Evolutionary conservation across 2,329 filamentous ascomycete genomes (phyloP).

Genomic region (Fusarium albosuccineum): DNA sequence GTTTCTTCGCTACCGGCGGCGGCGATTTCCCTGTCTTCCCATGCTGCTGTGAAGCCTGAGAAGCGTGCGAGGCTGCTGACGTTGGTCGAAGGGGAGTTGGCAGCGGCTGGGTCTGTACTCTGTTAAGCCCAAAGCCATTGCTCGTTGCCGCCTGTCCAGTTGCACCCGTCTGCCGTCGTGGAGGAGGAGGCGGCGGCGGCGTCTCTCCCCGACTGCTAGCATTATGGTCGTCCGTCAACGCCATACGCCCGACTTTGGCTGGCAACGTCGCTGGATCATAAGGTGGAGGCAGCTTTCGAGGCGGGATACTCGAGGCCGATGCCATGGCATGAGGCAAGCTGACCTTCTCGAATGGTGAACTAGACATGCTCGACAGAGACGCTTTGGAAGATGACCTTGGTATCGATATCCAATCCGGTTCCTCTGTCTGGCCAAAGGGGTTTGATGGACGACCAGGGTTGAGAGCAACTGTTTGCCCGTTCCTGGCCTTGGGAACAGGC

Average conservation of each 20-base stretch:
- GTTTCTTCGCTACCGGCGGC: constrained; percentile 74
- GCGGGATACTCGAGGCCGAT: constrained; percentile 59
- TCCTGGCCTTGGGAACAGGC: constrained; percentile 68
- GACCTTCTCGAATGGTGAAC: constrained; percentile 71
- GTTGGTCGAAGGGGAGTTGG: constrained; percentile 49
- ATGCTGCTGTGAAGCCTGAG: constrained; percentile 49
- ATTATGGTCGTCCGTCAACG: constrained; percentile 56
- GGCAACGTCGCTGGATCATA: constrained; percentile 62
- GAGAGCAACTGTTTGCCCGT: constrained; percentile 69
- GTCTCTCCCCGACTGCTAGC: constrained; percentile 47
- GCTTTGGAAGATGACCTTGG: constrained; percentile 66
- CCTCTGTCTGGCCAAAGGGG: constrained; percentile 79
- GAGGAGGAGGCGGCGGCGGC: constrained; percentile 61
- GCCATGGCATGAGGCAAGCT: constrained; percentile 62
- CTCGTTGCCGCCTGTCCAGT: constrained; percentile 24
- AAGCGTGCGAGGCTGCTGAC: constrained; percentile 52
- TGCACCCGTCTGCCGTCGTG: constrained; percentile 55
- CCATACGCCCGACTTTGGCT: constrained; percentile 60
- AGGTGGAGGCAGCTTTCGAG: constrained; percentile 66
- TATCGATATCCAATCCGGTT: constrained; percentile 86
- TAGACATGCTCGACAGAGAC: constrained; percentile 69
- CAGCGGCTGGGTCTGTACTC: constrained; percentile 46
- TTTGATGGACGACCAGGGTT: constrained; percentile 84
- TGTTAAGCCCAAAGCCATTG: constrained; percentile 39
- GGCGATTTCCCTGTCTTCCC: constrained; percentile 56